Percentiles rank a stretch among this genome's conserved stretches.
phyloP scores from a whole-genome alignment of 208 protist genomes.

The Wallacemonas sp. region DNA sequence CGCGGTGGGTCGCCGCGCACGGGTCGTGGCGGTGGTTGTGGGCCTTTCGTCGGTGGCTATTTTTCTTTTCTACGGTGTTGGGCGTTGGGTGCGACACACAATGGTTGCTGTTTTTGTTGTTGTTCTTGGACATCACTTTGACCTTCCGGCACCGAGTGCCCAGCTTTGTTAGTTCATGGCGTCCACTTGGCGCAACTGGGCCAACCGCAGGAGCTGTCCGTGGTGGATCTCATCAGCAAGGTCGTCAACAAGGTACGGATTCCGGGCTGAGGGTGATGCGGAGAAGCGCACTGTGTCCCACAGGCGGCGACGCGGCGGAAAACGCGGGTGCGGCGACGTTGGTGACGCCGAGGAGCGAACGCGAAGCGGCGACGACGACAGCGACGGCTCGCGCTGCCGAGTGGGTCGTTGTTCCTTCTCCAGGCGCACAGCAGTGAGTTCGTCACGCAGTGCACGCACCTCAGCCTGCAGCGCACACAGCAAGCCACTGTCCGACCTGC shows the following conservation, averaged over 20 bases:
- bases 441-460: not conserved
- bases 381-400: not conserved
- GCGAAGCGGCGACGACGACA: not conserved
- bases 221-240: conserved; percentile 12
- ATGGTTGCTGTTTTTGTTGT: no score
- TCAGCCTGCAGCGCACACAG: not conserved
- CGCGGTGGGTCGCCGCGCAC: no score
- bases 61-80: conserved; percentile 5
- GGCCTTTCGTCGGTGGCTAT: no score
- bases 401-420: not conserved
- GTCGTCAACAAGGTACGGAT: conserved; percentile 15
- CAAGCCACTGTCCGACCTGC: not conserved
- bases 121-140: no score
- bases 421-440: not conserved
- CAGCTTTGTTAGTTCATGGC: not conserved
- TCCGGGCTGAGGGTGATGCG: not conserved
- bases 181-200: not conserved
- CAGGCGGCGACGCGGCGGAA: not conserved
- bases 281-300: not conserved
- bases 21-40: no score
- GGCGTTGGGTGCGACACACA: not conserved
- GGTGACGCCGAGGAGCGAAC: not conserved
- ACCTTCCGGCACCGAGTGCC: no score
- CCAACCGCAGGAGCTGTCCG: conserved; percentile 7
- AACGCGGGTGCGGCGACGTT: not conserved